Evolutionary conservation across 352 stramenopile species (phyloP).

Genomic region (Proteromonas lacertae): DNA sequence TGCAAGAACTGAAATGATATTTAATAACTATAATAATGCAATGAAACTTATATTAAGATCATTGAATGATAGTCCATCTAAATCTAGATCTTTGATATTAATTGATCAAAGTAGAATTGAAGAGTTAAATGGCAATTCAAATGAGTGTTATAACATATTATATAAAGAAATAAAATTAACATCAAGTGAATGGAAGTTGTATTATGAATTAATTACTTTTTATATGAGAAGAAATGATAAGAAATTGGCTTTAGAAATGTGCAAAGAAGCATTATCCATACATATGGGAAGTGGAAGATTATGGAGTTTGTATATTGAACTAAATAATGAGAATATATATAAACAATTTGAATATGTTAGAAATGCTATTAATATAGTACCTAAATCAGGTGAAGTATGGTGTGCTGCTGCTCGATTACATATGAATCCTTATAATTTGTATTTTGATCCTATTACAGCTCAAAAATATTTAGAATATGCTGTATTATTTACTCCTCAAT

Average conservation of each 20-base stretch:
- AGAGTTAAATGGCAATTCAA: constrained; percentile 26
- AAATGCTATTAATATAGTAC: constrained; percentile 29
- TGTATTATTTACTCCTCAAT: constrained; percentile 50
- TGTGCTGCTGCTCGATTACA: constrained; percentile 26
- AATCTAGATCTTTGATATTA: constrained; percentile 24
- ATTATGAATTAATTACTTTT: constrained; percentile 31
- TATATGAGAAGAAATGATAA: constrained; percentile 21
- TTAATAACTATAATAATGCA: constrained; percentile 15
- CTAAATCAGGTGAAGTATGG: constrained; percentile 57
- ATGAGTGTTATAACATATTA: constrained; percentile 24
- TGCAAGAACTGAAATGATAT: constrained; percentile 25
- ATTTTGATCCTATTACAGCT: constrained; percentile 12
- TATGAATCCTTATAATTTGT: constrained; percentile 23
- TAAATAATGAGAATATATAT: constrained; percentile 6
- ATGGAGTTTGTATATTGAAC: constrained; percentile 33
- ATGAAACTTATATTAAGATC: constrained; percentile 22
- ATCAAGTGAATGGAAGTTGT: constrained; percentile 16
- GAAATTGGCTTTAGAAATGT: constrained; percentile 16
- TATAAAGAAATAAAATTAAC: constrained; percentile 10
- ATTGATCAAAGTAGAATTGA: constrained; percentile 35
- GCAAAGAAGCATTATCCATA: constrained; percentile 17
- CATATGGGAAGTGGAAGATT: constrained; percentile 33
- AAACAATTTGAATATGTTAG: constrained; percentile 5
- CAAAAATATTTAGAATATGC: constrained; percentile 32
- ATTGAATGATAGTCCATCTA: constrained; percentile 29